Percentiles rank a stretch among this genome's conserved stretches.
Evolutionary conservation across 108 stramenopile genomes (phyloP).

Genomic region (Nitzschia putrida): DNA sequence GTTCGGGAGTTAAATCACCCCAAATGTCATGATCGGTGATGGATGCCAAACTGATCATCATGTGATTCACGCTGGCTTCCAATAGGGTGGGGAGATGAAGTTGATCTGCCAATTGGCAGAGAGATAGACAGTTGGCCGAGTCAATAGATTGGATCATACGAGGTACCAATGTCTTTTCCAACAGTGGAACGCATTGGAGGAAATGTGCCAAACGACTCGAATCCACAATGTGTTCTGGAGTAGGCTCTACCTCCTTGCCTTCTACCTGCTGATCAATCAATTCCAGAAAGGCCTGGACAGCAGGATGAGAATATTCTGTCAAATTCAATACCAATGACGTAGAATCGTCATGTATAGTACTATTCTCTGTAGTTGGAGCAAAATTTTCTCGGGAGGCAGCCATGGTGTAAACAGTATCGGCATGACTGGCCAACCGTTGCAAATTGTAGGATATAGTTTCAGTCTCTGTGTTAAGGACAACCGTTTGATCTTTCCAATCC

Average conservation of each 20-base stretch:
- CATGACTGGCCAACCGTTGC: conserved; percentile 12
- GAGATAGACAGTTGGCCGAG: conserved; percentile 64
- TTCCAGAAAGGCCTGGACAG: conserved; percentile 12
- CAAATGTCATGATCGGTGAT: conserved; percentile 21
- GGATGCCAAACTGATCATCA: conserved; percentile 36
- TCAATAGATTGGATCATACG: conserved; percentile 57
- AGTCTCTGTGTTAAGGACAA: conserved; percentile 1
- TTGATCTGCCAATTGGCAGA: conserved; percentile 75
- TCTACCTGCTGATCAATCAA: neutral
- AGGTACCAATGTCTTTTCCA: conserved; percentile 40
- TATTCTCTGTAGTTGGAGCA: neutral
- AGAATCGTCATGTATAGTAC: conserved; percentile 4
- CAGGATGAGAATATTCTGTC: conserved; percentile 17
- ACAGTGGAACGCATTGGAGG: conserved; percentile 54
- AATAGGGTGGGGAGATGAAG: conserved; percentile 55
- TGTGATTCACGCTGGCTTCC: conserved; percentile 50
- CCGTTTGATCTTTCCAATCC: conserved; percentile 12
- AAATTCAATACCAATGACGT: conserved; percentile 16
- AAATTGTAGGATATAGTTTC: conserved; percentile 1
- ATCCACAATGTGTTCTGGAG: conserved; percentile 47
- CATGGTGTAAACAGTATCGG: conserved; percentile 40
- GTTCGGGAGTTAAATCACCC: conserved; percentile 28
- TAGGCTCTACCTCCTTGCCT: neutral
- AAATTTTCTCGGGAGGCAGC: conserved; percentile 4
- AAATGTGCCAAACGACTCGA: conserved; percentile 72